A percentile compares a stretch with the other conserved stretches of the same genome.
Conservation (phyloP, 2,329 filamentous ascomycete genomes). For the Aspergillus persii region DNA sequence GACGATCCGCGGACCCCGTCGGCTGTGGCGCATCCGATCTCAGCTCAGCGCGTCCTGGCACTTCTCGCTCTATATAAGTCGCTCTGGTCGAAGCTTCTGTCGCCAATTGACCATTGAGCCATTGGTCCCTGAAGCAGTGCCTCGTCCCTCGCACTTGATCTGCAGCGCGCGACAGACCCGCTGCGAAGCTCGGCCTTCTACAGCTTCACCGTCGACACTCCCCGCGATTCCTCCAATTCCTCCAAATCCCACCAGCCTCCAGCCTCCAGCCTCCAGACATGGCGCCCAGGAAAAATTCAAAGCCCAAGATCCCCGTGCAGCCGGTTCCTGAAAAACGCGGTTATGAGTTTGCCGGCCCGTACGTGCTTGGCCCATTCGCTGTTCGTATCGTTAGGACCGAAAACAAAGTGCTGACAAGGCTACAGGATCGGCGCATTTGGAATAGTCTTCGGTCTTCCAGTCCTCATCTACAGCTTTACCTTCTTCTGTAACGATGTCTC, state of each 20-base stretch:
- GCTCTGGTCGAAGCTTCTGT: neutral
- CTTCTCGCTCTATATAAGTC: neutral
- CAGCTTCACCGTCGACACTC: neutral
- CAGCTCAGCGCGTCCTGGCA: neutral
- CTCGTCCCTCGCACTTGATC: neutral
- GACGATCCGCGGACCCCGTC: neutral
- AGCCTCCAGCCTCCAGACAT: conserved; percentile 15
- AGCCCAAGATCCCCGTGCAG: conserved; percentile 31
- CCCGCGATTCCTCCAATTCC: neutral
- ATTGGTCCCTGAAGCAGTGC: neutral
- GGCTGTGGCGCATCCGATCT: neutral
- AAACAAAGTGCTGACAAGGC: conserved; percentile 13
- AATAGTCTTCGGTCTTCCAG: conserved; percentile 77
- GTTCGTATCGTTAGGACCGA: neutral
- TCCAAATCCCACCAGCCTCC: neutral
- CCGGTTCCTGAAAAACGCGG: conserved; percentile 41
- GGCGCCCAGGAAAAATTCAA: conserved; percentile 33
- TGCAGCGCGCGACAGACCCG: neutral
- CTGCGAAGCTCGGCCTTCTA: neutral
- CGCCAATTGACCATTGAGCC: no score
- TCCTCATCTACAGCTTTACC: conserved; percentile 73
- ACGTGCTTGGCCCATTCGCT: conserved; percentile 22
- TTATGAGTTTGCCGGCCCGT: conserved; percentile 50
- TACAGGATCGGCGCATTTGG: conserved; percentile 69
- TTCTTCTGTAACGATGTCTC: conserved; percentile 92